These are phyloP conservation scores for Paulownia fortunei DNA, from an alignment of 257 asterid species.

Conservation along the genomic window DNA sequence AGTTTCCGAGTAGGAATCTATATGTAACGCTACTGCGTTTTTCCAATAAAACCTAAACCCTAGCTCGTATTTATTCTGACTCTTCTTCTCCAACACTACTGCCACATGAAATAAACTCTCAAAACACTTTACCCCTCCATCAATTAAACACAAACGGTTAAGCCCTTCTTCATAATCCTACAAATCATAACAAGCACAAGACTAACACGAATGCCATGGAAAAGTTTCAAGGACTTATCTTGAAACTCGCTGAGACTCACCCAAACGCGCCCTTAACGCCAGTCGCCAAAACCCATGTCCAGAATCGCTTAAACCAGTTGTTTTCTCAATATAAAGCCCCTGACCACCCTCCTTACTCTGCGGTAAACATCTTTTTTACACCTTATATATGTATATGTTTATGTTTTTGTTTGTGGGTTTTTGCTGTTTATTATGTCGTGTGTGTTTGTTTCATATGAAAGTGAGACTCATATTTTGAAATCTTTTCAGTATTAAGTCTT, in stretches of 20 bases:
- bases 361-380: constrained; percentile 6
- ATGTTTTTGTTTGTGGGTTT: not conserved
- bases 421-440: not conserved
- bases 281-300: constrained; percentile 1
- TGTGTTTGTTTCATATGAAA: not conserved
- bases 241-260: constrained; percentile 22
- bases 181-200: not conserved
- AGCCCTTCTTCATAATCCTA: not conserved
- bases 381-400: not conserved
- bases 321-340: constrained; percentile 29
- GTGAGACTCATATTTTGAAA: not conserved
- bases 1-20: not conserved
- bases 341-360: constrained; percentile 42
- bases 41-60: too few species aligned
- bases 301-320: not conserved
- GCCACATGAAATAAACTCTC: not conserved
- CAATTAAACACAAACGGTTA: not conserved
- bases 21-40: not conserved
- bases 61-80: too few species aligned
- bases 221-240: constrained; percentile 12
- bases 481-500: not conserved
- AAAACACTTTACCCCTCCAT: not conserved
- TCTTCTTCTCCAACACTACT: not conserved
- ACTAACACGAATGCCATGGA: constrained; percentile 20
- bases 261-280: constrained; percentile 9